Evolutionary conservation across 2,329 filamentous ascomycete species (phyloP).

Genomic region (Verticillium dahliae): DNA sequence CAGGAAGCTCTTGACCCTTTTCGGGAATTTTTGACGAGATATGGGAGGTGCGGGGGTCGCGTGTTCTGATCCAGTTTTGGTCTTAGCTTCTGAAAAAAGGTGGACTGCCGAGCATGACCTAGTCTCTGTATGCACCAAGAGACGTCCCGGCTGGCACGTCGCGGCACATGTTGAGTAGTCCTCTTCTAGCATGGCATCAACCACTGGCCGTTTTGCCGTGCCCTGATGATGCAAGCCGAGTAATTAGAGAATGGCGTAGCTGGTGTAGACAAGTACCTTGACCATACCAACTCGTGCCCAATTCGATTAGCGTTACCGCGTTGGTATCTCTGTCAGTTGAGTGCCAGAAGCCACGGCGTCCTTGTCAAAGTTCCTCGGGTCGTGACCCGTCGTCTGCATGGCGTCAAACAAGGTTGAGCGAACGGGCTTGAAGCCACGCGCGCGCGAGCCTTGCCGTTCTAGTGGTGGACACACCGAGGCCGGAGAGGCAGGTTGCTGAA

Average conservation of each 20-base stretch:
- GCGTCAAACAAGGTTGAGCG: conserved; percentile 13
- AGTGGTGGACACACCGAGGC: neutral
- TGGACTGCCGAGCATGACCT: neutral
- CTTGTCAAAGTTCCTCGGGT: neutral
- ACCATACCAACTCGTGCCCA: neutral
- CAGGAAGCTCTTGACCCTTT: conserved; percentile 22
- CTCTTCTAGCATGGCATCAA: neutral
- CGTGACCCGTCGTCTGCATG: conserved; percentile 9
- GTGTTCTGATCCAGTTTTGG: neutral
- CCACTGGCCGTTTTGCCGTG: neutral
- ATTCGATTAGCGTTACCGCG: neutral
- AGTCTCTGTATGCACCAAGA: neutral
- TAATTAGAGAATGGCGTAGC: neutral
- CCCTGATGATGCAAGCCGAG: neutral
- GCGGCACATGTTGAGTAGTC: neutral
- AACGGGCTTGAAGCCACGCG: neutral
- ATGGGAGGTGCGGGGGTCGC: neutral
- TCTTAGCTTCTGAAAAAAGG: neutral
- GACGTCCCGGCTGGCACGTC: neutral
- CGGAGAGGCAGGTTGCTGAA: neutral
- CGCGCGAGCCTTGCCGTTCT: neutral
- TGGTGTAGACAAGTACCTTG: neutral
- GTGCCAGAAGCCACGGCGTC: neutral
- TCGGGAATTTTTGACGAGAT: conserved; percentile 14
- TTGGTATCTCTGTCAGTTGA: neutral